Conservation (phyloP, 495 filamentous ascomycete genomes). For the Trichoderma parareesei region DNA sequence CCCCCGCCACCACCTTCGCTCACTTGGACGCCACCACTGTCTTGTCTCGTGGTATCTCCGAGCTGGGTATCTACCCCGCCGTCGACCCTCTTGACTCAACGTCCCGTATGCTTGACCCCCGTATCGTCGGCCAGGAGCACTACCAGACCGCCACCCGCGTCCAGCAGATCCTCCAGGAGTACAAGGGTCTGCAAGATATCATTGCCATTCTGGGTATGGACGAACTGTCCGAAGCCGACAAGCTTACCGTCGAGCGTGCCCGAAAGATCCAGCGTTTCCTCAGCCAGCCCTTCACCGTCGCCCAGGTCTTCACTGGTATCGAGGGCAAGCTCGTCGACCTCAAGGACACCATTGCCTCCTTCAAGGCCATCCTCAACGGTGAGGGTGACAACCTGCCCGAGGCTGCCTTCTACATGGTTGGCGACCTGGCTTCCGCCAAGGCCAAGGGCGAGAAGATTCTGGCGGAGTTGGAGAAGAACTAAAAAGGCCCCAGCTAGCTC, state of each 20-base stretch:
- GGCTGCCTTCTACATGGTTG: conserved; percentile 98
- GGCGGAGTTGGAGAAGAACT: conserved; percentile 78
- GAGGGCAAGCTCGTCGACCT: conserved; percentile 94
- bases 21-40: conserved; percentile 99
- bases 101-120: conserved; percentile 98
- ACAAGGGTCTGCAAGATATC: conserved; percentile 99
- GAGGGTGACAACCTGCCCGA: conserved; percentile 95
- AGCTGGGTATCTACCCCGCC: conserved; percentile 99
- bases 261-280: conserved; percentile 99
- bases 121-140: conserved; percentile 95
- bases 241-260: conserved; percentile 99
- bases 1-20: conserved; percentile 98
- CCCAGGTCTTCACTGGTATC: conserved; percentile 98
- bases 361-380: conserved; percentile 95
- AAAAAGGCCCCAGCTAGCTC: conserved; percentile 42
- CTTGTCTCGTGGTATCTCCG: conserved; percentile 99
- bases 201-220: conserved; percentile 99
- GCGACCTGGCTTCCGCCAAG: conserved; percentile 84
- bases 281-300: conserved; percentile 97
- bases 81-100: conserved; percentile 99
- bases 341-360: conserved; percentile 94
- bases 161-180: conserved; percentile 99
- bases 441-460: conserved; percentile 99
- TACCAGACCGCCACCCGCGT: conserved; percentile 90
- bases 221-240: conserved; percentile 96